Base-by-base conservation (phyloP, 768 basidiomycete species). In the Russula ochroleuca region DNA sequence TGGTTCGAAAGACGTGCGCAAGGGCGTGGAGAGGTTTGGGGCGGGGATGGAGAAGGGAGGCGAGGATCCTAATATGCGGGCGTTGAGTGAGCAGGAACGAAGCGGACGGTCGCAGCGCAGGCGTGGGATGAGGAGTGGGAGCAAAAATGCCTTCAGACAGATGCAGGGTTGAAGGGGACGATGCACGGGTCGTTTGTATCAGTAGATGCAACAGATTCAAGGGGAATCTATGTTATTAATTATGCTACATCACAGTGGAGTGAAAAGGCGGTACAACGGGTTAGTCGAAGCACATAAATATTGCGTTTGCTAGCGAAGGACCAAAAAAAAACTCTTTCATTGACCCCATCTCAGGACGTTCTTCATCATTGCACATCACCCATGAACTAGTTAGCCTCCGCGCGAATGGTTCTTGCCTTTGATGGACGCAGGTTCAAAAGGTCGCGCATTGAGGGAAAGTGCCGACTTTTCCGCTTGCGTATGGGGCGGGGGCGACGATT, bases 21-120 rank as follows among this genome's bases (percentile, higher is more conserved):
- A 83, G 72, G 87, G 85, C 31, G 83, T 86, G 48, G 92, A 94
- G 74, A 75, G 75, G 50, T 95, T 96, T 71, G 94, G 94, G 31
- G 89, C 86, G 49, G 94, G 94, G 25, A 78, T 98, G 85, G 93
- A 97, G 79, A 87, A 81, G 69, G 92, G 92, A 1, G 81, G 83
- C 2, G 79, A 78, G 53, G 83, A 82, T 45, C 73, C 76, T 11
- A 76, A 65, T 17, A 68, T 68, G 28, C 68, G 74, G 28, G 80
- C 78, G 63, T 73, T 86, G 69, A 81, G 77, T 40, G 90, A 88
- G 66, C 81, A 80, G 63, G 90, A 91, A 56, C 78, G 87, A 69
- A 81, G 80, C 47, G 95, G 96, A n/a, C 79, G 96, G 74, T 86
- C 82, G 38, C 81, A 89, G 41, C 81, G 92, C 69, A 78, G 95